Percentiles rank a stretch among this genome's conserved stretches.
These are phyloP conservation scores for Coemansia sp. DNA, from an alignment of 192 early-diverging fungal genomes.

Conservation along the genomic window DNA sequence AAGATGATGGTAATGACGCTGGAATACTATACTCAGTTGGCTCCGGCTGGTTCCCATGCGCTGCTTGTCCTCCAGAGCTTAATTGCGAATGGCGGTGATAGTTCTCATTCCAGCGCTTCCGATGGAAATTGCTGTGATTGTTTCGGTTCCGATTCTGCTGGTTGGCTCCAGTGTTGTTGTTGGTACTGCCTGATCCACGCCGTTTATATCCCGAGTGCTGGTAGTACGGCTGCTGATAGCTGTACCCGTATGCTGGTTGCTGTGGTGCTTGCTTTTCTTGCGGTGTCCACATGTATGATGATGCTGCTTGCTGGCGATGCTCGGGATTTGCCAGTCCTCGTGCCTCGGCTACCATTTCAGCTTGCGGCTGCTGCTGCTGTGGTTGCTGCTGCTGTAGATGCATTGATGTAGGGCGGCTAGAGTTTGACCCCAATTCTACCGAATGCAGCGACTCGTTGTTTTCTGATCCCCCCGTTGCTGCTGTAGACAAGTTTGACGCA, in stretches of 20 bases:
- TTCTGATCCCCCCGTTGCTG: constrained; percentile 44
- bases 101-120: constrained; percentile 37
- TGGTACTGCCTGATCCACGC: constrained; percentile 31
- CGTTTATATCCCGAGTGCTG: constrained; percentile 23
- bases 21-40: too few relatives aligned
- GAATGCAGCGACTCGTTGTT: constrained; percentile 50
- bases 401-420: constrained; percentile 13
- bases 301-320: too few relatives aligned
- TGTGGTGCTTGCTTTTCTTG: too few relatives aligned
- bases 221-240: constrained; percentile 13
- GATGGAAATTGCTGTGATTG: constrained; percentile 17
- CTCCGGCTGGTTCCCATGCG: neutral
- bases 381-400: neutral
- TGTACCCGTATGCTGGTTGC: neutral
- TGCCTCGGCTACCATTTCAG: neutral
- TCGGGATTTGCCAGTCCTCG: neutral
- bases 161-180: constrained; percentile 7
- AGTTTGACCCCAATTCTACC: constrained; percentile 18
- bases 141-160: constrained; percentile 28
- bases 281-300: too few relatives aligned
- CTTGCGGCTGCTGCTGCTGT: neutral
- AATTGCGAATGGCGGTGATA: constrained; percentile 18
- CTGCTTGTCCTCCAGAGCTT: constrained; percentile 11
- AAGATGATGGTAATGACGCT: too few relatives aligned
- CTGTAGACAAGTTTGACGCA: constrained; percentile 36